Percentiles rank a stretch among this genome's conserved stretches.
These are phyloP conservation scores for Ophiosphaerella narmari DNA, from an alignment of 2,329 filamentous ascomycete genomes.

Conservation along the genomic window DNA sequence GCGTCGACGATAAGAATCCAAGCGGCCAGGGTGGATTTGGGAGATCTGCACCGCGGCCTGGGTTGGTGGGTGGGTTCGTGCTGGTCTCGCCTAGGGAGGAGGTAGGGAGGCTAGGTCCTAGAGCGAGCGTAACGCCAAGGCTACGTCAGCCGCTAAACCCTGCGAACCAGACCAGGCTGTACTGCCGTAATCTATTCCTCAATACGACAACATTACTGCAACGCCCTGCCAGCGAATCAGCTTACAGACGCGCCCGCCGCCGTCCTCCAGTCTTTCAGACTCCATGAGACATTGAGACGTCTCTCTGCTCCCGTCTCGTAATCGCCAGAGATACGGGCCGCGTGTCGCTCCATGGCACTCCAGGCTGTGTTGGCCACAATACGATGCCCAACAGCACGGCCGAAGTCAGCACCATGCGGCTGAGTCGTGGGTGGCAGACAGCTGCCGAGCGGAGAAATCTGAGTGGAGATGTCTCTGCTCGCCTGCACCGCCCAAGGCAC, in stretches of 20 bases:
- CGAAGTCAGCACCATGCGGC: constrained; percentile 29
- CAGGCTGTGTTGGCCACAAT: constrained; percentile 17
- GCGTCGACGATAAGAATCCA: constrained; percentile 36
- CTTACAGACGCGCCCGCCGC: background rate
- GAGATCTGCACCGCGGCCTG: constrained; percentile 25
- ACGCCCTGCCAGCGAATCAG: background rate
- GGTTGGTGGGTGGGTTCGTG: constrained; percentile 22
- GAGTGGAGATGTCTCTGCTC: constrained; percentile 7
- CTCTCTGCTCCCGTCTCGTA: background rate
- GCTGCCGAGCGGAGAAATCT: constrained; percentile 11
- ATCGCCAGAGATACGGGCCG: constrained; percentile 19
- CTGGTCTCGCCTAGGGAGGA: constrained; percentile 14
- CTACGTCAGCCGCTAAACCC: constrained; percentile 30
- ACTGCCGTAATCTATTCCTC: constrained; percentile 33
- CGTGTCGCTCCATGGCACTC: constrained; percentile 13
- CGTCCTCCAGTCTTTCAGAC: background rate
- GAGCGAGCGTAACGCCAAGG: constrained; percentile 21
- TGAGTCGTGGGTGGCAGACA: constrained; percentile 28
- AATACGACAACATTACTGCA: constrained; percentile 29
- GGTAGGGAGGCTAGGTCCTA: constrained; percentile 14
- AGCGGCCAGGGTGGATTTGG: constrained; percentile 25
- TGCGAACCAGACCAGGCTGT: constrained; percentile 21
- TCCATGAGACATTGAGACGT: background rate
- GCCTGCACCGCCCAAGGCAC: background rate
- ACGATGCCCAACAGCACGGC: constrained; percentile 5